These are phyloP conservation scores for Alternaria novae-zelandiae DNA, from an alignment of 2,329 filamentous ascomycete genomes.

Conservation along the genomic window DNA sequence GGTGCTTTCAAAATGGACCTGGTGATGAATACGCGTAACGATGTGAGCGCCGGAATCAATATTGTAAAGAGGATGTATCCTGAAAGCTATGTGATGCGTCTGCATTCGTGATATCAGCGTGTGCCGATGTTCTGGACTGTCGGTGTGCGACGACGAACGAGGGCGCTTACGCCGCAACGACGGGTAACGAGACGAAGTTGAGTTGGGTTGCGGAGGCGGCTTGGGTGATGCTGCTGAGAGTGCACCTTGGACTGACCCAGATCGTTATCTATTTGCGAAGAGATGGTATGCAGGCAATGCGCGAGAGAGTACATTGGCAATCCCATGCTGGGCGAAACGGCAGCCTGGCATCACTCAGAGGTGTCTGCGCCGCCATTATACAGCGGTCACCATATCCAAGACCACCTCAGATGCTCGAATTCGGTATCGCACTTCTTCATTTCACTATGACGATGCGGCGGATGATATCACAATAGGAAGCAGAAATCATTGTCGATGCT, in stretches of 20 bases:
- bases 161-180: slow-evolving; percentile 52
- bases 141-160: slow-evolving; percentile 71
- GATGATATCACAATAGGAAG: background rate
- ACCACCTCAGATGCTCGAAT: background rate
- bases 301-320: background rate
- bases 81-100: slow-evolving; percentile 65
- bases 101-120: slow-evolving; percentile 55
- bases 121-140: slow-evolving; percentile 64
- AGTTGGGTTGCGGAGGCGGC: slow-evolving; percentile 60
- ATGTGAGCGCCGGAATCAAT: slow-evolving; percentile 46
- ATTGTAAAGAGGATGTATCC: slow-evolving; percentile 58
- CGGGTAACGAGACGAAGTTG: slow-evolving; percentile 55
- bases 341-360: background rate
- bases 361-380: background rate
- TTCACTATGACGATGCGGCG: background rate
- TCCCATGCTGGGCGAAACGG: background rate
- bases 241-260: slow-evolving; percentile 57
- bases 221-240: slow-evolving; percentile 68
- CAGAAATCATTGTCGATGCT: too few relatives aligned
- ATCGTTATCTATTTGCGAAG: slow-evolving; percentile 62
- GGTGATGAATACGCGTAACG: slow-evolving; percentile 30
- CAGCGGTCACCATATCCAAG: too few relatives aligned
- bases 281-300: slow-evolving; percentile 21
- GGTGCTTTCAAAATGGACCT: too few relatives aligned
- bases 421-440: too few relatives aligned